phyloP scores from a whole-genome alignment of 805 yeast genomes.

The Pichia rugopelliculosa region DNA sequence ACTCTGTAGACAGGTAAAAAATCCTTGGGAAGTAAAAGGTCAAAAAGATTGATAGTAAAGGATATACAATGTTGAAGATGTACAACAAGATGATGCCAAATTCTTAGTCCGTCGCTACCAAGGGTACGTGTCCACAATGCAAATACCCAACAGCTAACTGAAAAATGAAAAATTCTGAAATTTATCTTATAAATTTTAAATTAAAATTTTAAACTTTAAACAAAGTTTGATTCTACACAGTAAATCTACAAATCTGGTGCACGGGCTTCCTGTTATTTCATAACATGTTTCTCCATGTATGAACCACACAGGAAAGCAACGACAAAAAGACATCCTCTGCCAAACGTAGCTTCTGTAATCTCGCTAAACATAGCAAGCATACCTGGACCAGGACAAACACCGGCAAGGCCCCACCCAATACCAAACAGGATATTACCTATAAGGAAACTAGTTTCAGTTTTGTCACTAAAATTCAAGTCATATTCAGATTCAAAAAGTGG shows the following conservation, averaged over 20 bases:
- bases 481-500: conserved; percentile 20
- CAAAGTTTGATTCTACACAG: not conserved
- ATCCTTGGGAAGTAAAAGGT: not conserved
- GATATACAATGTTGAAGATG: too few relatives aligned
- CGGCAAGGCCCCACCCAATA: conserved; percentile 45
- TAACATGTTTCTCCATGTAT: conserved; percentile 36
- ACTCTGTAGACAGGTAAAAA: not conserved
- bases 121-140: not conserved
- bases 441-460: conserved; percentile 27
- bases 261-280: not conserved
- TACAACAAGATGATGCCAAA: not conserved
- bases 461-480: conserved; percentile 20
- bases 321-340: conserved; percentile 19
- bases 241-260: not conserved
- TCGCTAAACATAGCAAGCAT: conserved; percentile 26
- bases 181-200: not conserved
- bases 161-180: not conserved
- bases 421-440: conserved; percentile 42
- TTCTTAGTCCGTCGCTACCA: not conserved
- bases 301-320: conserved; percentile 24
- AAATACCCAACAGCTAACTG: too few relatives aligned
- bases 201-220: not conserved
- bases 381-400: conserved; percentile 51
- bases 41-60: not conserved
- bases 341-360: conserved; percentile 15